Percentiles rank a stretch among this genome's conserved stretches.
phyloP scores from a whole-genome alignment of 2,329 filamentous ascomycete genomes.

The Talaromyces rugulosus region DNA sequence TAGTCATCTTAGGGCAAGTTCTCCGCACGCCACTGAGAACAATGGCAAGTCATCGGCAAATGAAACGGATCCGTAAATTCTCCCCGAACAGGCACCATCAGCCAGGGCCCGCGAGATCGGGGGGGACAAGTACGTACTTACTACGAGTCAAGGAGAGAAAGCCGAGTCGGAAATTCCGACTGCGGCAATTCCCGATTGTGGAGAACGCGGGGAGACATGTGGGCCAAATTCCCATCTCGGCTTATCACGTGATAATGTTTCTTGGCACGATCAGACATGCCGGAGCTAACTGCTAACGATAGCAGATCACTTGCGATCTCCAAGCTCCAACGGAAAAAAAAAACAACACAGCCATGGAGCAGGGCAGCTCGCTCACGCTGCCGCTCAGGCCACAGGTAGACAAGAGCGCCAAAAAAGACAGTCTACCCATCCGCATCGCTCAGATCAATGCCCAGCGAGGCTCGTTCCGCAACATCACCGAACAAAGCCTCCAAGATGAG shows the following conservation, averaged over 20 bases:
- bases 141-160: neutral
- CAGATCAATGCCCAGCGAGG: conserved; percentile 76
- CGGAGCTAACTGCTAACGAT: neutral
- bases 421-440: conserved; percentile 68
- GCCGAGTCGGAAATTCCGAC: neutral
- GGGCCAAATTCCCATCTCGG: neutral
- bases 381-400: conserved; percentile 55
- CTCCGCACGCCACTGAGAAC: neutral
- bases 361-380: conserved; percentile 46
- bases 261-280: neutral
- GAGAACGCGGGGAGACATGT: conserved; percentile 1
- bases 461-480: conserved; percentile 75
- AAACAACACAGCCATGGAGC: conserved; percentile 14
- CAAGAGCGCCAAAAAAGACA: conserved; percentile 50
- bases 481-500: conserved; percentile 66
- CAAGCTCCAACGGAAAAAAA: neutral
- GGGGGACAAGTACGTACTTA: neutral
- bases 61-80: neutral
- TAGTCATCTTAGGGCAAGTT: neutral
- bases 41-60: neutral
- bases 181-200: neutral
- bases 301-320: neutral
- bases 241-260: neutral
- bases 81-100: neutral
- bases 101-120: neutral